Base-by-base conservation (phyloP, 306 rosid species). In the Gynostemma pentaphyllum region DNA sequence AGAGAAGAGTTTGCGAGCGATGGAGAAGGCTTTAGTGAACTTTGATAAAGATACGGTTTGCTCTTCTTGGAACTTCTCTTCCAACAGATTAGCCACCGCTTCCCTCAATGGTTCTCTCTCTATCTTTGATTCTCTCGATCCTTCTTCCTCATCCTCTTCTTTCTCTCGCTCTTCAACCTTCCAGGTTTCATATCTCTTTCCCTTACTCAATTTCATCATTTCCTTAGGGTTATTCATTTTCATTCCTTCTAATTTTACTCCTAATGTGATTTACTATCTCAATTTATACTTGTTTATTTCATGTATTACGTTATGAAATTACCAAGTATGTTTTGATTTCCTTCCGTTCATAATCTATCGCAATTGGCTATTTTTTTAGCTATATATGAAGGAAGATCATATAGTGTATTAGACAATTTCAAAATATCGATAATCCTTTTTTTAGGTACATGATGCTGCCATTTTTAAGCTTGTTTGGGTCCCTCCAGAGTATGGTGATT, bases 401-500 rank as follows among this genome's bases (percentile, higher is more conserved):
- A n/a, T n/a, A n/a, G n/a, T n/a, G n/a, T n/a, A n/a, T n/a, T n/a
- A n/a, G n/a, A n/a, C n/a, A n/a, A n/a, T n/a, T n/a, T n/a, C n/a
- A n/a, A n/a, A n/a, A n/a, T n/a, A n/a, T n/a, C n/a, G n/a, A n/a
- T n/a, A n/a, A n/a, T n/a, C 28, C 23, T 29, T 26, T 14, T 7
- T 66, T 46, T 71, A 88, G 99, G 81, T 77, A 26, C 78, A 71
- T 12, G 84, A 79, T 39, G 80, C 75, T 65, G 80, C 74, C 44
- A 72, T 86, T 46, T 72, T 73, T 18, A 92, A 86, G 79, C 68
- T 88, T 69, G 77, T 74, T 66, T 92, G 99, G 99, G 70, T 81
- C 65, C 95, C 95, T 37, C 90, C 95, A 18, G 87, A 82, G 52
- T 79, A 78, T 61, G 99, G 97, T 13, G 95, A 92, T 64, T 92